These are phyloP conservation scores for Scopulariopsis brevicaulis DNA, from an alignment of 2,329 filamentous ascomycete genomes.

Conservation along the genomic window DNA sequence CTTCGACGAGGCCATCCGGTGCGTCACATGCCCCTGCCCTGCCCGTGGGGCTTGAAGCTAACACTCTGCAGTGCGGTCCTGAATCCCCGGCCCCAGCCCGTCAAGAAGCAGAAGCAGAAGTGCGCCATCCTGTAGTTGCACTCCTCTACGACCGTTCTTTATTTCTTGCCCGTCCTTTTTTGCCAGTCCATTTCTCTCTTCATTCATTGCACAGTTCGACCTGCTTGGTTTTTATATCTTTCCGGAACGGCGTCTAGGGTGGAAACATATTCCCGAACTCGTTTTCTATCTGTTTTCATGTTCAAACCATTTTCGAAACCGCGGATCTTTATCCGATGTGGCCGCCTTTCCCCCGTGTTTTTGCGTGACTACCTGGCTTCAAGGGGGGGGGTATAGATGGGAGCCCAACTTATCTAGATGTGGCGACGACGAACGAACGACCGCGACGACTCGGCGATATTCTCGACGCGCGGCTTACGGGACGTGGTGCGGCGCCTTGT, in stretches of 20 bases:
- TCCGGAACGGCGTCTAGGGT: conserved; percentile 5
- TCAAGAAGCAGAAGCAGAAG: conserved; percentile 53
- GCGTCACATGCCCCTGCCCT: conserved; percentile 19
- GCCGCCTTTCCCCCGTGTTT: neutral
- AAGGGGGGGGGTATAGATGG: neutral
- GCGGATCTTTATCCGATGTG: neutral
- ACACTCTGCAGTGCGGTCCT: conserved; percentile 51
- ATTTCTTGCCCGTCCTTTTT: neutral
- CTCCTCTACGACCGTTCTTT: neutral
- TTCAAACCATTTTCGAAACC: neutral
- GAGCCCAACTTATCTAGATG: neutral
- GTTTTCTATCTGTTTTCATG: conserved; percentile 16
- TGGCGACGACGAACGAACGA: neutral
- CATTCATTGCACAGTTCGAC: conserved; percentile 6
- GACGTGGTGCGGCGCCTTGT: neutral
- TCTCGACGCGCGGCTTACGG: neutral
- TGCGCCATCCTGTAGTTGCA: conserved; percentile 54
- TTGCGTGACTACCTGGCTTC: neutral
- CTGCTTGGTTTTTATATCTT: conserved; percentile 8
- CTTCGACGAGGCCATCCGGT: conserved; percentile 98
- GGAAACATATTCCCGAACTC: conserved; percentile 13
- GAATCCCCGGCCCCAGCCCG: conserved; percentile 49
- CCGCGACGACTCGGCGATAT: neutral
- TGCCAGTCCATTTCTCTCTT: neutral
- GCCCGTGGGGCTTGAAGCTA: neutral